Evolutionary conservation across 768 basidiomycete species (phyloP), one percentile per base, ranked within the genome.

Genomic region (Macrocybe gigantea): DNA sequence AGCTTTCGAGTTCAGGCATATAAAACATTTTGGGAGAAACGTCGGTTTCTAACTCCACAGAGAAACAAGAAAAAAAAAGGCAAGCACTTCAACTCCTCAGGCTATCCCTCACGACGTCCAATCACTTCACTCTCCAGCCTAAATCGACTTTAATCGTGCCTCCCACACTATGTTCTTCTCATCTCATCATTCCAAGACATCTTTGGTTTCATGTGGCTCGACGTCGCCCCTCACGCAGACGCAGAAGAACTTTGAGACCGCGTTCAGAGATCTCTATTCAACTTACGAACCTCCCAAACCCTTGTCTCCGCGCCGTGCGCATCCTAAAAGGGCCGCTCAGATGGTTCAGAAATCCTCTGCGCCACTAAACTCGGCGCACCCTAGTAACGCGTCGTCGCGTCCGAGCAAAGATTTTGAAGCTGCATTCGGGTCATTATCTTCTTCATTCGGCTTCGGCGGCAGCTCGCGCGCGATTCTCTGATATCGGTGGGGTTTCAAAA

Each of bases 221-320:
- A 33, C 53, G 9, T 13, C 48, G n/a, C 44, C 38, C 31, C 47
- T 49, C n/a, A 41, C 40, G 9, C 22, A 45, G 4, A 44, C 54
- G 1, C 38, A 52, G 8, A 57, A 59, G 45, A 49, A 61, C 38
- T 61, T 55, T 32, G 60, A 60, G 43, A 48, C 60, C 35, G 54
- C 60, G 3, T 61, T 60, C 29, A 54, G 55, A 31, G 40, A 47
- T 1, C 45, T 62, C 22, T 48, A 54, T 2, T 52, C 58, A 1
- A 49, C 51, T 5, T 64, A 57, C 30, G 61, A 61, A 33, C 50
- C 61, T 31, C 2, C 35, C 31, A 38, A 46, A 46, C 8, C 29
- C 45, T 6, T 37, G 34, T 7, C 14, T 13, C 7, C 30, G 15
- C 31, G 15, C 12, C 41, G 10, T 33, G 22, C 41, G 31, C 41